Base-by-base conservation (phyloP, 1,139 yeast species). In the Hemisphaericaspora lyxosophila region DNA sequence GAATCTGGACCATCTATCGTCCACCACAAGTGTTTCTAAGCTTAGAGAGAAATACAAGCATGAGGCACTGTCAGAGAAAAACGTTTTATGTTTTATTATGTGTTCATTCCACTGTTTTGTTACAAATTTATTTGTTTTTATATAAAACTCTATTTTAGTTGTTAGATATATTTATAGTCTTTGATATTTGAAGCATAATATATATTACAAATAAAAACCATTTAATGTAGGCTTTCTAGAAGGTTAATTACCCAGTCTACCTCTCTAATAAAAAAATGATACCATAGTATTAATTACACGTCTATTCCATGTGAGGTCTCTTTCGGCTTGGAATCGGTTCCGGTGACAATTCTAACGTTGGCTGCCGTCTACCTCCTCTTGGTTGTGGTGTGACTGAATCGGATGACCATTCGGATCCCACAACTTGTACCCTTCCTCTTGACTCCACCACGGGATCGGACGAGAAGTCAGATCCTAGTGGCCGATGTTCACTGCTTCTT, bases 1-100 rank as follows among this genome's bases (percentile, higher is more conserved):
- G 98, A 92, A 80, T 87, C 96, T 75, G 98, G 98, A 67, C 98
- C 98, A 64, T 89, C 97, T 50, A 92, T 92, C 70, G 98, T 92
- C 67, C 97, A 92, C 87, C 96, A 92, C 84, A 94, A 94, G 81
- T 92, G 98, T 85, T 92, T 92, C 92, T 92, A 88, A 86, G 66
- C 15, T 17, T 15, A 13, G 8, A 15, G 30, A 26, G 6, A 26
- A 9, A 26, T 26, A 26, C 20, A 26, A 7, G 7, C 23, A n/a
- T n/a, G n/a, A n/a, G n/a, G n/a, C n/a, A n/a, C 23, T 11, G 11
- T 11, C 23, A 20, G 11, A 6, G 8, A 19, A 4, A 20, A 8
- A 20, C 23, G 23, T 20, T 20, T 20, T 20, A 8, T 20, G 23
- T 8, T 20, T 20, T 20, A 4, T 20, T 20, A 4, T 11, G 23